Conservation (phyloP, 2,329 filamentous ascomycete genomes). For the Zymoseptoria tritici region DNA sequence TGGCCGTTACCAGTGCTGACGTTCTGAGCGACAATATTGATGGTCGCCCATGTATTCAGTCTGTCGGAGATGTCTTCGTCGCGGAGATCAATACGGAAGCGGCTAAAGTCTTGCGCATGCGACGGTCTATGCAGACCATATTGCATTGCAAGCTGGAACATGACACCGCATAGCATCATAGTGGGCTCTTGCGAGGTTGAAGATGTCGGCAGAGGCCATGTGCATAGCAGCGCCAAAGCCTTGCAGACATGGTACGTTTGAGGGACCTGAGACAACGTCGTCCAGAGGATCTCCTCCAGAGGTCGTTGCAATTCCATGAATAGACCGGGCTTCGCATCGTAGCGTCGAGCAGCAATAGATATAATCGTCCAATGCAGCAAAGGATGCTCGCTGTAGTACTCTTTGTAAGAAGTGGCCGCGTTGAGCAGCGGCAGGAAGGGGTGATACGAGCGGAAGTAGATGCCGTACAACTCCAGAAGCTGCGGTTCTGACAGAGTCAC, state of each 20-base stretch:
- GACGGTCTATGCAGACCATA: slow-evolving; percentile 75
- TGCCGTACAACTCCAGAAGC: slow-evolving; percentile 55
- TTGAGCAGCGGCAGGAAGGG: slow-evolving; percentile 71
- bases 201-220: slow-evolving; percentile 76
- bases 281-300: slow-evolving; percentile 66
- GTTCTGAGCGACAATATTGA: slow-evolving; percentile 73
- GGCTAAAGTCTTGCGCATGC: slow-evolving; percentile 75
- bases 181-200: slow-evolving; percentile 73
- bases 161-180: slow-evolving; percentile 71
- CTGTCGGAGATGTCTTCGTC: slow-evolving; percentile 73
- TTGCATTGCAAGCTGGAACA: slow-evolving; percentile 82
- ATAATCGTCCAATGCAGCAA: slow-evolving; percentile 82
- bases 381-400: slow-evolving; percentile 68
- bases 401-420: slow-evolving; percentile 40
- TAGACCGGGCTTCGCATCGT: slow-evolving; percentile 54
- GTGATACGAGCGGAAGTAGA: slow-evolving; percentile 71
- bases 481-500: slow-evolving; percentile 38
- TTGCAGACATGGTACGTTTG: slow-evolving; percentile 76
- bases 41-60: slow-evolving; percentile 74
- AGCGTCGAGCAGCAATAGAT: slow-evolving; percentile 66
- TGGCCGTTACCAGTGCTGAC: slow-evolving; percentile 79
- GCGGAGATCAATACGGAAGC: slow-evolving; percentile 58
- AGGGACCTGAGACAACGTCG: slow-evolving; percentile 67
- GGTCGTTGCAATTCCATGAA: slow-evolving; percentile 59
- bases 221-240: slow-evolving; percentile 69